Conservation (phyloP, 495 filamentous ascomycete species). For the Xanthoparmelia taractica region DNA sequence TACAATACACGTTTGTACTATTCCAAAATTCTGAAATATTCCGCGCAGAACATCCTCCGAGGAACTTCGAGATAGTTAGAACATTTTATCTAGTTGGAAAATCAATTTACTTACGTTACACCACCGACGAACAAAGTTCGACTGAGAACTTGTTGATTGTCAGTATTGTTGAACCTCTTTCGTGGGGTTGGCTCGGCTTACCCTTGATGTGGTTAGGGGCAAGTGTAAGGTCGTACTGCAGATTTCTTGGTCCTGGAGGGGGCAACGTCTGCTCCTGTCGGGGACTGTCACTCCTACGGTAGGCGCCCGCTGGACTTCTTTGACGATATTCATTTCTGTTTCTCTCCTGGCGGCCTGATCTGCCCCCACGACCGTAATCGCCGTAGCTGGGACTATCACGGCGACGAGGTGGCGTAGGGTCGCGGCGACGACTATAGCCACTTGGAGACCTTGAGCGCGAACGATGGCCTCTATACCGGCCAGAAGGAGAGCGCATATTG, state of each 20-base stretch:
- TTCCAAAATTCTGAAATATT: slow-evolving; percentile 70
- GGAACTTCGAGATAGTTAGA: slow-evolving; percentile 41
- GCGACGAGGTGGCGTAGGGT: slow-evolving; percentile 49
- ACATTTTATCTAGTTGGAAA: neutral
- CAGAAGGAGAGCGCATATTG: slow-evolving; percentile 47
- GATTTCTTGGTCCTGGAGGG: slow-evolving; percentile 61
- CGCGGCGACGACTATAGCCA: slow-evolving; percentile 57
- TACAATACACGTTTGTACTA: slow-evolving; percentile 94
- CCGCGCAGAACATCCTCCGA: slow-evolving; percentile 71
- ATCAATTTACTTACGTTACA: slow-evolving; percentile 61
- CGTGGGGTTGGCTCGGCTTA: slow-evolving; percentile 31
- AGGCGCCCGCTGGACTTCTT: slow-evolving; percentile 63
- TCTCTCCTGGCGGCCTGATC: slow-evolving; percentile 46
- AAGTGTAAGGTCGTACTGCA: slow-evolving; percentile 71
- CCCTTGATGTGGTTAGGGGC: slow-evolving; percentile 72
- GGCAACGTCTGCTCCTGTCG: slow-evolving; percentile 47
- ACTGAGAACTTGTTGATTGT: slow-evolving; percentile 57
- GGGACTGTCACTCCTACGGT: slow-evolving; percentile 55
- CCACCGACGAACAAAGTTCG: slow-evolving; percentile 94
- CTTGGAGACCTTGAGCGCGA: slow-evolving; percentile 71
- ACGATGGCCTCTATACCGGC: slow-evolving; percentile 45
- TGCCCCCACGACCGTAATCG: slow-evolving; percentile 54
- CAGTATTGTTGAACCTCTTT: slow-evolving; percentile 16
- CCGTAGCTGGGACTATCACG: slow-evolving; percentile 68
- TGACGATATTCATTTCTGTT: slow-evolving; percentile 68